These are phyloP conservation scores for Pyrenophora teres DNA, from an alignment of 2,329 filamentous ascomycete genomes.

Conservation along the genomic window DNA sequence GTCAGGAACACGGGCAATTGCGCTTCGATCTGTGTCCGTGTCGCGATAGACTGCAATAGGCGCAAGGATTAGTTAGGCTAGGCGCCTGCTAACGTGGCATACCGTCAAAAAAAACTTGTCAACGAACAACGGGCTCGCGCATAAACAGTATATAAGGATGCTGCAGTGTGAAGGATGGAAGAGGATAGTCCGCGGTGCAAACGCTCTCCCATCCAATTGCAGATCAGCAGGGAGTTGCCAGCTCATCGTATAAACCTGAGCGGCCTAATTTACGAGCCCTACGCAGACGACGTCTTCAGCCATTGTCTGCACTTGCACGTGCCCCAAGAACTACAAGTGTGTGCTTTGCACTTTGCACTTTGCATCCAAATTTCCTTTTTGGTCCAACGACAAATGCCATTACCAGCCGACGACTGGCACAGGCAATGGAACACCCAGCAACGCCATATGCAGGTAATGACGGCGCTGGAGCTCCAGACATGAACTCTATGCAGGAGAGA, in stretches of 20 bases:
- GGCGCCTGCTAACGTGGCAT: conserved; percentile 47
- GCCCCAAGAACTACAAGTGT: conserved; percentile 27
- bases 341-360: conserved; percentile 7
- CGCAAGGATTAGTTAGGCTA: conserved; percentile 34
- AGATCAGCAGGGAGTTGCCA: conserved; percentile 36
- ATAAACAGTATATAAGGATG: conserved; percentile 44
- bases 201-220: conserved; percentile 37
- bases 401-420: conserved; percentile 18
- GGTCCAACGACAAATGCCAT: conserved; percentile 21
- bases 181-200: conserved; percentile 38
- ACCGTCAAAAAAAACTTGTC: conserved; percentile 35
- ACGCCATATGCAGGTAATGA: conserved; percentile 29
- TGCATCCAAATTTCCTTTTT: conserved; percentile 19
- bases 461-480: conserved; percentile 23
- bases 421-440: conserved; percentile 21
- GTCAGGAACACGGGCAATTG: conserved; percentile 9
- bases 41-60: conserved; percentile 24
- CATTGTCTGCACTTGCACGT: conserved; percentile 27
- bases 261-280: conserved; percentile 40
- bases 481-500: conserved; percentile 33
- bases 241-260: conserved; percentile 36
- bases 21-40: conserved; percentile 29
- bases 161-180: conserved; percentile 31
- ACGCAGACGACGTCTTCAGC: conserved; percentile 32
- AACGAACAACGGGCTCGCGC: conserved; percentile 39